A percentile compares a stretch with the other conserved stretches of the same genome.
These are phyloP conservation scores for Malbranchea cinnamomea DNA, from an alignment of 2,329 filamentous ascomycete species.

Conservation along the genomic window DNA sequence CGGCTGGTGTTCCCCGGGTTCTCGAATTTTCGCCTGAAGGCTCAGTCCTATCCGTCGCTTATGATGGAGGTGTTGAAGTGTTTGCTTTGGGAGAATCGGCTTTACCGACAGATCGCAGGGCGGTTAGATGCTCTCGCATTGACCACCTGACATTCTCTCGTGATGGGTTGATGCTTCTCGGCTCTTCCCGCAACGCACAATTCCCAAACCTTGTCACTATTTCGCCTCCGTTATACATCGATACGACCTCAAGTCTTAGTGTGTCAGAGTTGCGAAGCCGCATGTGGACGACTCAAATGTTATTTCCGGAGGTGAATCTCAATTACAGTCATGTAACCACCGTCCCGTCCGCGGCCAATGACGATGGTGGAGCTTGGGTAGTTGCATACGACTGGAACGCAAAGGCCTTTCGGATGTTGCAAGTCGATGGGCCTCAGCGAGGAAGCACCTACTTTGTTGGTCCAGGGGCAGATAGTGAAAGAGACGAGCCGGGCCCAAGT, in stretches of 20 bases:
- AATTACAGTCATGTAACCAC: slow-evolving; percentile 66
- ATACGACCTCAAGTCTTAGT: slow-evolving; percentile 34
- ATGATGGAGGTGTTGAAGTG: slow-evolving; percentile 79
- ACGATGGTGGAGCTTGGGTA: slow-evolving; percentile 54
- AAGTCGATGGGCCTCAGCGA: slow-evolving; percentile 58
- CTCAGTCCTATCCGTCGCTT: slow-evolving; percentile 68
- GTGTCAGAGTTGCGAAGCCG: slow-evolving; percentile 49
- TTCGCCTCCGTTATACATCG: slow-evolving; percentile 64
- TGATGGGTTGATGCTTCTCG: slow-evolving; percentile 64
- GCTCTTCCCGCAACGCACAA: slow-evolving; percentile 52
- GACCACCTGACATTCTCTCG: slow-evolving; percentile 61
- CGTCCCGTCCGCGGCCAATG: slow-evolving; percentile 33
- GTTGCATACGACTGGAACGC: slow-evolving; percentile 65
- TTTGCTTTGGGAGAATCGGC: slow-evolving; percentile 54
- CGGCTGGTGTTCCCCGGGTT: slow-evolving; percentile 64
- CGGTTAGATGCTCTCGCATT: slow-evolving; percentile 64
- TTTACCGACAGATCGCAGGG: slow-evolving; percentile 50
- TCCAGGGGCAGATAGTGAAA: slow-evolving; percentile 33
- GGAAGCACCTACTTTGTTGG: slow-evolving; percentile 69
- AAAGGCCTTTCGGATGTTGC: slow-evolving; percentile 63
- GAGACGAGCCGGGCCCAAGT: slow-evolving; percentile 49
- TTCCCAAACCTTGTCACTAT: slow-evolving; percentile 60
- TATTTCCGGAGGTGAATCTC: slow-evolving; percentile 67
- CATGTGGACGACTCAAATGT: slow-evolving; percentile 72
- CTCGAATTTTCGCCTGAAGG: slow-evolving; percentile 71